Evolutionary conservation across 805 yeast genomes (phyloP).

Genomic region (Yarrowia divulgata): DNA sequence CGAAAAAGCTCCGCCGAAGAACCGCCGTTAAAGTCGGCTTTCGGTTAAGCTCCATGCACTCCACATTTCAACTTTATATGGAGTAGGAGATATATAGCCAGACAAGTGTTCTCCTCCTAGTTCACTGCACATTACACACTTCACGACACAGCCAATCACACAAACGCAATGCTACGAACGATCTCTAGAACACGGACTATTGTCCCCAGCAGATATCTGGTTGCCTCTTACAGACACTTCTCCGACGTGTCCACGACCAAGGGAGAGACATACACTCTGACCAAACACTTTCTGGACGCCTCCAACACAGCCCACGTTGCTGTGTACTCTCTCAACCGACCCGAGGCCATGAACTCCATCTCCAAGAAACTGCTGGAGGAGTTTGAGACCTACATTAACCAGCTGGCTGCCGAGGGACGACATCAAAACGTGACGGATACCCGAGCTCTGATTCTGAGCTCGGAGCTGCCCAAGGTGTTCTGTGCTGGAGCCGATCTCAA

Average conservation of each 20-base stretch:
- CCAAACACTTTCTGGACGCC: slow-evolving; percentile 26
- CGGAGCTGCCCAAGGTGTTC: slow-evolving; percentile 45
- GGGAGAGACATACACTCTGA: slow-evolving; percentile 20
- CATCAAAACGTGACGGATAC: slow-evolving; percentile 42
- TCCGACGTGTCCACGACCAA: slow-evolving; percentile 4
- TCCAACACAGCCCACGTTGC: slow-evolving; percentile 42
- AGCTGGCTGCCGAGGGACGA: slow-evolving; percentile 43
- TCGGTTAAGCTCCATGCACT: slow-evolving; percentile 27
- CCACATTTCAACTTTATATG: slow-evolving; percentile 30
- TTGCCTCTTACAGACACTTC: neutral
- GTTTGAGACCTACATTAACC: slow-evolving; percentile 43
- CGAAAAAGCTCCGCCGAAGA: slow-evolving; percentile 25
- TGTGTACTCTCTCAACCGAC: slow-evolving; percentile 47
- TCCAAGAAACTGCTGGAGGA: slow-evolving; percentile 47
- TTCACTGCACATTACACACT: no score
- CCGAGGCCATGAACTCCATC: slow-evolving; percentile 49
- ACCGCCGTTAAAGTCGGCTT: slow-evolving; percentile 7
- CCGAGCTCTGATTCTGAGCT: slow-evolving; percentile 46
- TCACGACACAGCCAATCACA: neutral
- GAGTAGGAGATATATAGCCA: neutral
- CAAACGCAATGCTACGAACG: slow-evolving; percentile 8
- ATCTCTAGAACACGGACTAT: neutral
- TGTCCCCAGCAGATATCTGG: neutral
- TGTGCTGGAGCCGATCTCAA: slow-evolving; percentile 48
- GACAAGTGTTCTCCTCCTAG: neutral